Conservation (phyloP, 352 stramenopile species). For the Pythium oligandrum region DNA sequence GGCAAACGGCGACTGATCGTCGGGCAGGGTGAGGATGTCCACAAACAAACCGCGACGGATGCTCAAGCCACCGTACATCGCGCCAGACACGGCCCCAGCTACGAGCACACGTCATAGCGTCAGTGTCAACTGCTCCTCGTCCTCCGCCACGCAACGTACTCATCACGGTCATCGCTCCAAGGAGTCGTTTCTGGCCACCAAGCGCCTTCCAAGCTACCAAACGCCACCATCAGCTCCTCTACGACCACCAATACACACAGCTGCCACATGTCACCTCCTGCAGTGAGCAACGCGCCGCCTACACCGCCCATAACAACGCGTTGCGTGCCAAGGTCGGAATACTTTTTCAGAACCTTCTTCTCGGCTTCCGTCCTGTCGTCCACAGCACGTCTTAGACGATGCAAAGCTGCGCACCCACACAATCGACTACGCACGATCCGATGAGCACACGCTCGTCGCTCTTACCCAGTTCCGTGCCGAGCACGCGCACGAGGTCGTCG, state of each 20-base stretch:
- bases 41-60: constrained; percentile 64
- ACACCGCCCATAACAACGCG: constrained; percentile 39
- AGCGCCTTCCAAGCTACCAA: constrained; percentile 13
- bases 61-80: constrained; percentile 63
- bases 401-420: background rate
- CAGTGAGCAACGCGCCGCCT: constrained; percentile 21
- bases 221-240: background rate
- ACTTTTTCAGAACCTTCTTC: constrained; percentile 51
- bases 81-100: constrained; percentile 53
- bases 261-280: constrained; percentile 12
- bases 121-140: too few species aligned
- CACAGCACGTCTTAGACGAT: constrained; percentile 1
- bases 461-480: constrained; percentile 54
- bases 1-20: constrained; percentile 65
- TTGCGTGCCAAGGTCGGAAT: constrained; percentile 39
- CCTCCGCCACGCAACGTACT: constrained; percentile 8
- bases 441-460: constrained; percentile 40
- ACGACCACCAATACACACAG: background rate
- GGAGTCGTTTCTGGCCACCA: constrained; percentile 14
- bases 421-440: constrained; percentile 38
- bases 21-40: constrained; percentile 60
- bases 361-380: constrained; percentile 52
- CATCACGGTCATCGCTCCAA: constrained; percentile 18
- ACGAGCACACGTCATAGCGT: background rate
- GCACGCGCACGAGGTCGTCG: constrained; percentile 66